phyloP scores from a whole-genome alignment of 805 yeast species.

The Priceomyces melissophilus region DNA sequence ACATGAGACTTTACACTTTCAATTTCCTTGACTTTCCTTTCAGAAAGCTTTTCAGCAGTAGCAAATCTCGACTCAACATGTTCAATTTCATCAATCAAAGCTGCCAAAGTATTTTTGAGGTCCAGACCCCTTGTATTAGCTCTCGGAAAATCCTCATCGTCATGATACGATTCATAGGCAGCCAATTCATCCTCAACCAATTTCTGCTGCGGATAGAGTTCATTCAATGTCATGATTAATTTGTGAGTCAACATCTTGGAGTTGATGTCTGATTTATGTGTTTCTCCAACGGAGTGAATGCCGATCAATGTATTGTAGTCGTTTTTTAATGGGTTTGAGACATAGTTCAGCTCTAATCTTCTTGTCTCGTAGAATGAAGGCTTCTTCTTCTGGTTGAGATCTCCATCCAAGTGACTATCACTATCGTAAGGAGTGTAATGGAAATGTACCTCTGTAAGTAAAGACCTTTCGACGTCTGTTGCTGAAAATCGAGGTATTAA shows the following conservation, averaged over 20 bases:
- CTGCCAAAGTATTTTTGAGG: conserved; percentile 41
- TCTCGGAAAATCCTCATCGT: conserved; percentile 37
- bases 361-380: conserved; percentile 54
- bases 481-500: conserved; percentile 60
- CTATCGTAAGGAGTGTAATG: conserved; percentile 52
- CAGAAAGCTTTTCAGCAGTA: conserved; percentile 29
- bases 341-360: conserved; percentile 62
- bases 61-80: conserved; percentile 35
- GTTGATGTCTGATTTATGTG: conserved; percentile 25
- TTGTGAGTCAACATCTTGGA: conserved; percentile 54
- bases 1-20: conserved; percentile 21
- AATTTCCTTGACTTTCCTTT: conserved; percentile 29
- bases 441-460: conserved; percentile 70
- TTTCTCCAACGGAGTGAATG: conserved; percentile 37
- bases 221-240: conserved; percentile 53
- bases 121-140: conserved; percentile 44
- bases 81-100: conserved; percentile 44
- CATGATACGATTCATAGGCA: conserved; percentile 27
- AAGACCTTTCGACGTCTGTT: conserved; percentile 74
- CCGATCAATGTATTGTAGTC: conserved; percentile 49
- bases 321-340: conserved; percentile 62
- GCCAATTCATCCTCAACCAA: conserved; percentile 42
- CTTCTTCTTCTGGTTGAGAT: conserved; percentile 15
- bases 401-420: conserved; percentile 24
- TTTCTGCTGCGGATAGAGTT: conserved; percentile 41